phyloP scores from a whole-genome alignment of 495 filamentous ascomycete genomes.

The Parathielavia appendiculata region DNA sequence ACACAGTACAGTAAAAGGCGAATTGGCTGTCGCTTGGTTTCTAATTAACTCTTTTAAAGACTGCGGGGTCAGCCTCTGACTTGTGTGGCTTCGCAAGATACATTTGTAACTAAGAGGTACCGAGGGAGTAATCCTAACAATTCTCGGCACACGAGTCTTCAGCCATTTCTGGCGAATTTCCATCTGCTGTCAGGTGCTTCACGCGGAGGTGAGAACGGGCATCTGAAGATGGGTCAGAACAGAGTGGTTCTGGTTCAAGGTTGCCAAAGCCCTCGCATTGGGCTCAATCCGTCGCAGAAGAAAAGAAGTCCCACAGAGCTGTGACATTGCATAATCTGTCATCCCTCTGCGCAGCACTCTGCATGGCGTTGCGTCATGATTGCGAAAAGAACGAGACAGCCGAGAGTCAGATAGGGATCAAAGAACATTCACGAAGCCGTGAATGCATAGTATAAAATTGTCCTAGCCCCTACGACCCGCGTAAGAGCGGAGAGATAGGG shows the following conservation, averaged over 20 bases:
- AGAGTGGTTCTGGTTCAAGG: too few species aligned
- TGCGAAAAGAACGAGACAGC: neutral
- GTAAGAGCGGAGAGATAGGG: neutral
- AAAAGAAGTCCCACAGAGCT: neutral
- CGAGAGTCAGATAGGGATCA: neutral
- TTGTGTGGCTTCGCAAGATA: neutral
- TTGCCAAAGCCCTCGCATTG: too few species aligned
- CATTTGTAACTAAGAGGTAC: neutral
- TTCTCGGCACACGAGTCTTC: neutral
- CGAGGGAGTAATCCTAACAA: neutral
- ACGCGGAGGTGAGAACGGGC: too few species aligned
- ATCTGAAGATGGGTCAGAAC: too few species aligned
- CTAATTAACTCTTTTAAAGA: neutral
- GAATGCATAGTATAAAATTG: constrained; percentile 1
- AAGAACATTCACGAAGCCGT: constrained; percentile 14
- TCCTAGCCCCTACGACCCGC: neutral
- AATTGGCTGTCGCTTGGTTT: neutral
- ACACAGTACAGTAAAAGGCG: constrained; percentile 1
- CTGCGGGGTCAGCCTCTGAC: neutral
- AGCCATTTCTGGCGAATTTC: neutral
- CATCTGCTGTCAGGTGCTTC: too few species aligned
- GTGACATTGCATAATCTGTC: neutral
- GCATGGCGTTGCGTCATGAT: neutral
- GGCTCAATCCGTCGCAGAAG: neutral
- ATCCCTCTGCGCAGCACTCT: neutral